A percentile compares a stretch with the other conserved stretches of the same genome.
These are phyloP conservation scores for Stropharia rugosoannulata DNA, from an alignment of 768 basidiomycete species.

Conservation along the genomic window DNA sequence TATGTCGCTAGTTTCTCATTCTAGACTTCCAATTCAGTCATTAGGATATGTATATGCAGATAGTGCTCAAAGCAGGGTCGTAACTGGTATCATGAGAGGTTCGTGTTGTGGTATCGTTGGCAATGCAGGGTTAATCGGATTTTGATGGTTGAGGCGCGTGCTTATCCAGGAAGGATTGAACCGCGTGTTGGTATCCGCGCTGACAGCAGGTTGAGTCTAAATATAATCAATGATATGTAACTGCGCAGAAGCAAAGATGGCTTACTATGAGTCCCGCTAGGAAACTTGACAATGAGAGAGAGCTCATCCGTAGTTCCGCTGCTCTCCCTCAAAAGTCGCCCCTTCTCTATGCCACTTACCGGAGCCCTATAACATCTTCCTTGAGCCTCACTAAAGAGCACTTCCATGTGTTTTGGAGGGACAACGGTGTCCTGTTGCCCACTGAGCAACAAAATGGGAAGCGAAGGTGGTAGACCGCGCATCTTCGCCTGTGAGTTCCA, in stretches of 20 bases:
- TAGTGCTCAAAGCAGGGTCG: no score
- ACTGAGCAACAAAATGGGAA: constrained; percentile 75
- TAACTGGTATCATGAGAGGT: no score
- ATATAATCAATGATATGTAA: neutral
- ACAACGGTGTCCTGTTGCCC: constrained; percentile 64
- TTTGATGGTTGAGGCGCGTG: no score
- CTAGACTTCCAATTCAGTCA: no score
- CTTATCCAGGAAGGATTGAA: neutral
- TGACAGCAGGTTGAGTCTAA: neutral
- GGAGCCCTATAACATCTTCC: neutral
- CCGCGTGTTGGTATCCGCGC: neutral
- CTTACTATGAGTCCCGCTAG: neutral
- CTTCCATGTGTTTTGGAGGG: constrained; percentile 60
- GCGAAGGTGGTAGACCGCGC: constrained; percentile 46
- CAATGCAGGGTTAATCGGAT: no score
- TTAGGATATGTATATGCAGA: no score
- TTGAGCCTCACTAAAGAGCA: constrained; percentile 31
- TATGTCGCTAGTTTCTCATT: no score
- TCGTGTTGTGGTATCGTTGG: no score
- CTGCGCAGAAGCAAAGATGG: neutral
- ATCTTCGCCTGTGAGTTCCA: constrained; percentile 75
- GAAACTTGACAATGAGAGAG: neutral
- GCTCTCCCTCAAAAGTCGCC: neutral
- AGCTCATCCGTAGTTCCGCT: no score
- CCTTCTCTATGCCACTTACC: neutral